Base-by-base conservation (phyloP, 257 asterid genomes). In the Scutellaria baicalensis region DNA sequence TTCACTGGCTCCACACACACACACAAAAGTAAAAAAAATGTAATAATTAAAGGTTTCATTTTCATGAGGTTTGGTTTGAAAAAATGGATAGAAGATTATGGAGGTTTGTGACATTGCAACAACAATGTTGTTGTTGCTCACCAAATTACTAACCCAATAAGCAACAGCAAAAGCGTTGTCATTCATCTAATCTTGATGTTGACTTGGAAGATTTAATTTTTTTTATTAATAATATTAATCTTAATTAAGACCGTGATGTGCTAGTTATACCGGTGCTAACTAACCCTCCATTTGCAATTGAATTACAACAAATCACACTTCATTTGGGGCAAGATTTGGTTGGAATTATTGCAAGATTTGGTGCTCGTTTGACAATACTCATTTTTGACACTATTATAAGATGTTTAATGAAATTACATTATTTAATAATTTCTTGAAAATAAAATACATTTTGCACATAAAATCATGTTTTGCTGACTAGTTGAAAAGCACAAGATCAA, bases 81-180 rank as follows among this genome's bases (percentile, higher is more conserved):
- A 35, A 13, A 58, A 55, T 4, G 27, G 6, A 11, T 8, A 18
- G 7, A 36, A 47, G 77, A 62, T 67, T 33, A 38, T 79, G 62
- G 61, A 59, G 49, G 64, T 69, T 76, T 12, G 1, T 57, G 81
- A 80, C 84, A 44, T 63, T 61, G 71, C 82, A 79, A 77, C 86
- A 71, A 74, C 78, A 74, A 65, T 73, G 84, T 77, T 67, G n/a
- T n/a, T n/a, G 65, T 64, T 64, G 78, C 52, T 80, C 75, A 83
- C 77, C 81, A 59, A 74, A 48, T n/a, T n/a, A n/a, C 75, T 27
- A 70, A 60, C 54, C 77, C 35, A 38, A 75, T 31, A 67, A 62
- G 70, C 78, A 80, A 76, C 77, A 43, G 73, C 63, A 35, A 14
- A 51, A 51, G 48, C 75, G 33, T 11, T 42, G 11, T 73, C 81